phyloP scores from a whole-genome alignment of 2,329 filamentous ascomycete species.

The Talaromyces amestolkiae region DNA sequence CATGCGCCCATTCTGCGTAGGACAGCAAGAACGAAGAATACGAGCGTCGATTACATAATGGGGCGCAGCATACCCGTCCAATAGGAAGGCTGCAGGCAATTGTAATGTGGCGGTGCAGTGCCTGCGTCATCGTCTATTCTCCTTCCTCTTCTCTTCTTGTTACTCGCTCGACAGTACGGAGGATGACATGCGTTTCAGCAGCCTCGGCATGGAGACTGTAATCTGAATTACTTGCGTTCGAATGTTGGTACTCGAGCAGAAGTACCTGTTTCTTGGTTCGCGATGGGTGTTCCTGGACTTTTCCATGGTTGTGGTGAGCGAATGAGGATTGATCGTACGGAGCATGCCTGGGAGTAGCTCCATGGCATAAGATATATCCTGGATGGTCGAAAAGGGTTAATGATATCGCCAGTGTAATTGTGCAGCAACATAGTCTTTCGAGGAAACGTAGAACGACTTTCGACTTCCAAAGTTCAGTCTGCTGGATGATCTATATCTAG shows the following conservation, averaged over 20 bases:
- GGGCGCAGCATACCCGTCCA: not conserved
- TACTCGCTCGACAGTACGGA: not conserved
- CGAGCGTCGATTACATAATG: not conserved
- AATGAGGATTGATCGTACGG: not conserved
- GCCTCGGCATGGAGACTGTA: not conserved
- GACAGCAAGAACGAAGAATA: not conserved
- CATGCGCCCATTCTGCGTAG: not conserved
- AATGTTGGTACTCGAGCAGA: not conserved
- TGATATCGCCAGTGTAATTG: not conserved
- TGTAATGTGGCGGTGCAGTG: slow-evolving; percentile 2
- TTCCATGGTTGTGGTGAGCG: not conserved
- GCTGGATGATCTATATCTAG: too few relatives aligned
- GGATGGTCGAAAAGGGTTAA: not conserved
- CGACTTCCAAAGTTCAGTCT: not conserved
- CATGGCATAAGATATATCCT: not conserved
- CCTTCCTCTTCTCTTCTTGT: not conserved
- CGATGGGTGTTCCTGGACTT: not conserved
- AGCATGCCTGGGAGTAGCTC: not conserved
- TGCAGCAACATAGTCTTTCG: not conserved
- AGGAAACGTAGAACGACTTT: not conserved
- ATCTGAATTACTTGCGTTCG: not conserved
- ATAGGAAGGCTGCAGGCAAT: not conserved
- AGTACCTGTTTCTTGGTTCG: not conserved
- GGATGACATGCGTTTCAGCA: not conserved
- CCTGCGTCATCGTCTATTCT: not conserved